These are phyloP conservation scores for Edaphochlamys debaryana DNA, from an alignment of 139 green algal species.

Conservation along the genomic window DNA sequence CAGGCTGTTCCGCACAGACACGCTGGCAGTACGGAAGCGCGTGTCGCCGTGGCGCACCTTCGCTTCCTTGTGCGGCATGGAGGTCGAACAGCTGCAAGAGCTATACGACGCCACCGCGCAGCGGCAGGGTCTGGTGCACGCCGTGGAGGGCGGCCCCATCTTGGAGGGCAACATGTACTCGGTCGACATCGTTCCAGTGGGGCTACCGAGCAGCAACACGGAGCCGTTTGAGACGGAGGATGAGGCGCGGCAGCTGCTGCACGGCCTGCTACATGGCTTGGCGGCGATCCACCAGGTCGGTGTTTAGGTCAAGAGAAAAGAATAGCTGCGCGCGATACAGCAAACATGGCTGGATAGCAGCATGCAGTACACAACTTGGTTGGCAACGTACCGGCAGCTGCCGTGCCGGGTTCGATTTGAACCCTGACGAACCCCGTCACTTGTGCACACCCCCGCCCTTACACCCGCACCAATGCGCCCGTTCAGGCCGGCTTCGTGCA, in stretches of 20 bases:
- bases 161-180: neutral
- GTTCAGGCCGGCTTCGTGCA: slow-evolving; percentile 28
- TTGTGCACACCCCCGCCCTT: too few species aligned
- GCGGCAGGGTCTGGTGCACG: slow-evolving; percentile 9
- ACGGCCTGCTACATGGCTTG: slow-evolving; percentile 15
- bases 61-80: slow-evolving; percentile 16
- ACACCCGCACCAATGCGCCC: neutral
- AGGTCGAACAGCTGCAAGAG: neutral
- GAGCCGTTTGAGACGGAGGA: neutral
- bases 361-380: too few species aligned
- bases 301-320: too few species aligned
- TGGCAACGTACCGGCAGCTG: too few species aligned
- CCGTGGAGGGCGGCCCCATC: neutral
- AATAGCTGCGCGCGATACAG: neutral
- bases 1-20: slow-evolving; percentile 23
- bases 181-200: neutral
- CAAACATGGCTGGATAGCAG: neutral
- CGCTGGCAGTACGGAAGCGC: slow-evolving; percentile 7
- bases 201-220: neutral
- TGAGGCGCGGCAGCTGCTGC: slow-evolving; percentile 6
- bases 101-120: slow-evolving; percentile 1
- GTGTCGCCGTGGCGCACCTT: slow-evolving; percentile 12
- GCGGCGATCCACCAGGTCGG: slow-evolving; percentile 11
- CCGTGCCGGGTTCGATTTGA: too few species aligned
- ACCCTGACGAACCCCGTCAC: too few species aligned